Evolutionary conservation across 805 yeast genomes (phyloP).

Genomic region (Saccharomycodes ludwigii): DNA sequence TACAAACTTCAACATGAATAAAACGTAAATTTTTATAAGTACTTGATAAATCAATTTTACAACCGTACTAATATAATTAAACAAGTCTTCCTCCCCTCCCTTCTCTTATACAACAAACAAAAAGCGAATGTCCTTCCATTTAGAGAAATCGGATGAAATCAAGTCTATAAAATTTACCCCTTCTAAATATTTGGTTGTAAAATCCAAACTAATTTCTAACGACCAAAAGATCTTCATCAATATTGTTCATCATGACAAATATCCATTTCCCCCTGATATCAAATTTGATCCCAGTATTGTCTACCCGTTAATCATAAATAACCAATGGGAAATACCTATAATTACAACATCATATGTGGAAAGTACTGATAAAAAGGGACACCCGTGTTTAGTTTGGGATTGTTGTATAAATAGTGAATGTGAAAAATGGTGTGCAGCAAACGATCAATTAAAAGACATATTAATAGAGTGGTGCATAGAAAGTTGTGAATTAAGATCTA

Average conservation of each 20-base stretch:
- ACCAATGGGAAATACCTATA: slow-evolving; percentile 80
- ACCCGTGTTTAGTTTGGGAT: slow-evolving; percentile 53
- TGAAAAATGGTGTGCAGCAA: slow-evolving; percentile 47
- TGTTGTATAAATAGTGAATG: slow-evolving; percentile 63
- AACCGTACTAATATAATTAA: too few species aligned
- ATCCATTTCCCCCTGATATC: slow-evolving; percentile 46
- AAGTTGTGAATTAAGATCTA: slow-evolving; percentile 48
- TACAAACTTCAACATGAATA: too few species aligned
- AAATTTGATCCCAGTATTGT: slow-evolving; percentile 44
- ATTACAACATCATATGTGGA: slow-evolving; percentile 45
- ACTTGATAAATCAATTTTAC: too few species aligned
- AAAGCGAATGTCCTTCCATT: neutral
- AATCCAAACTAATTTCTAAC: slow-evolving; percentile 9
- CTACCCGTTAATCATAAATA: slow-evolving; percentile 50
- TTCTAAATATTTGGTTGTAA: neutral
- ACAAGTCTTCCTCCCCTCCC: too few species aligned
- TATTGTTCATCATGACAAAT: slow-evolving; percentile 51
- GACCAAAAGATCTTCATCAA: slow-evolving; percentile 64
- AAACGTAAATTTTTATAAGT: too few species aligned
- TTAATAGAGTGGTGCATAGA: slow-evolving; percentile 78
- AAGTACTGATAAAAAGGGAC: slow-evolving; percentile 61
- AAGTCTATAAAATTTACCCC: neutral
- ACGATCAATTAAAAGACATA: slow-evolving; percentile 48
- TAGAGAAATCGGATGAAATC: slow-evolving; percentile 3
- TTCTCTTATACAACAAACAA: neutral